These are phyloP conservation scores for Tylopilus sp. DNA, from an alignment of 1,284 basidiomycete genomes.

Conservation along the genomic window DNA sequence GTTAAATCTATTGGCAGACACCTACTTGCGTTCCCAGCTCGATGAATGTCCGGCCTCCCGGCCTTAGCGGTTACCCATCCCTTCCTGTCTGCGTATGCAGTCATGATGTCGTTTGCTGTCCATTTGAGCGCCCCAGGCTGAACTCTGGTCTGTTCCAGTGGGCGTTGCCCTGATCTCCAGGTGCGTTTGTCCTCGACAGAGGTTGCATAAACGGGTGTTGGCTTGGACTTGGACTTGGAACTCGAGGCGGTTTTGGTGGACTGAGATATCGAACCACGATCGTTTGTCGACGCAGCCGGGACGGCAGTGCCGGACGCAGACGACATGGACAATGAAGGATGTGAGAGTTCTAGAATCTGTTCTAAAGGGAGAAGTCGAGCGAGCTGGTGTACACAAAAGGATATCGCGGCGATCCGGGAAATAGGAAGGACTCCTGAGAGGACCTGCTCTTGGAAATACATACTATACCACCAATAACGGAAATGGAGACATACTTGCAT, in stretches of 20 bases:
- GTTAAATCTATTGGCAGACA: conserved; percentile 20
- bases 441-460: conserved; percentile 43
- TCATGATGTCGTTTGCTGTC: conserved; percentile 81
- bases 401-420: conserved; percentile 77
- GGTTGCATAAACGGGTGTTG: neutral
- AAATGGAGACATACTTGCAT: conserved; percentile 53
- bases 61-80: conserved; percentile 88
- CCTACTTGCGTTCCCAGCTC: conserved; percentile 86
- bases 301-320: conserved; percentile 10
- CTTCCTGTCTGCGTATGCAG: conserved; percentile 70
- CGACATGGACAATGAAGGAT: conserved; percentile 42
- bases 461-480: conserved; percentile 6
- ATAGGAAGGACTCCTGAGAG: conserved; percentile 84
- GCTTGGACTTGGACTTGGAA: neutral
- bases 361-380: conserved; percentile 77
- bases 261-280: neutral
- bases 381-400: conserved; percentile 70
- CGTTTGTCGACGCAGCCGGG: neutral
- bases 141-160: conserved; percentile 11
- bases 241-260: neutral
- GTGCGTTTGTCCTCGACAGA: conserved; percentile 60
- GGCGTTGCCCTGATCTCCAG: conserved; percentile 56
- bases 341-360: conserved; percentile 56
- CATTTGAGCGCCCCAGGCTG: conserved; percentile 40
- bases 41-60: conserved; percentile 80